Evolutionary conservation across 108 stramenopile species (phyloP), one percentile per base, ranked within the genome.

Genomic region (Discostella stelligeroides): DNA sequence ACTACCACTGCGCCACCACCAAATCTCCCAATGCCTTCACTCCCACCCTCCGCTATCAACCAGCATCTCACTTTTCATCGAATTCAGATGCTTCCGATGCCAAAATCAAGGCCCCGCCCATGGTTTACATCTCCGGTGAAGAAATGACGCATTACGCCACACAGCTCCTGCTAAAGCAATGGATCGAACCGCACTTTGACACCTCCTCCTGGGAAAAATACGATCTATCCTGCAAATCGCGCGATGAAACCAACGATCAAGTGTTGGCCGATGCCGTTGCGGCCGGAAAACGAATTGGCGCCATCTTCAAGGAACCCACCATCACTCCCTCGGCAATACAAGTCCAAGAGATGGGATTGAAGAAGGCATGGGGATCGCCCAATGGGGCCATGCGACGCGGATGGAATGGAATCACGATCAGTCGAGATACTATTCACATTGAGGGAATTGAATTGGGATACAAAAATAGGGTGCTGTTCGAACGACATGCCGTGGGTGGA

Each of bases 221-320:
- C 63, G 97, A 98, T 70, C 81, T 98, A 17, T 87, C 85, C 27
- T 98, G 97, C 79, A 92, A 89, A 67, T 68, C 80, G 17, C 90
- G 97, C 23, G 97, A 98, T 66, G 89, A 86, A 28, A 88, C 95
- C 61, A 80, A 95, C 64, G 97, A 98, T 79, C 73, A 95, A 67
- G 95, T 95, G 4, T 72, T 98, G 51, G 63, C 83, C 47, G 96
- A 98, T 62, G 95, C 95, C 42, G 97, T 98, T 15, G 84, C 83
- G 46, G 96, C 96, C 25, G 97, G 97, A 1, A 77, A 83, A 49
- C 79, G 91, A 18, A 87, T 98, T 63, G 92, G 96, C 6, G 94
- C 96, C 55, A 95, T 98, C 71, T 97, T 96, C 86, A 98, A 98
- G 85, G 97, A 98, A 79, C 97, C 97, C 20, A 98, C 97, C 70